A percentile compares a stretch with the other conserved stretches of the same genome.
These are phyloP conservation scores for Periconia macrospinosa DNA, from an alignment of 2,329 filamentous ascomycete species.

Conservation along the genomic window DNA sequence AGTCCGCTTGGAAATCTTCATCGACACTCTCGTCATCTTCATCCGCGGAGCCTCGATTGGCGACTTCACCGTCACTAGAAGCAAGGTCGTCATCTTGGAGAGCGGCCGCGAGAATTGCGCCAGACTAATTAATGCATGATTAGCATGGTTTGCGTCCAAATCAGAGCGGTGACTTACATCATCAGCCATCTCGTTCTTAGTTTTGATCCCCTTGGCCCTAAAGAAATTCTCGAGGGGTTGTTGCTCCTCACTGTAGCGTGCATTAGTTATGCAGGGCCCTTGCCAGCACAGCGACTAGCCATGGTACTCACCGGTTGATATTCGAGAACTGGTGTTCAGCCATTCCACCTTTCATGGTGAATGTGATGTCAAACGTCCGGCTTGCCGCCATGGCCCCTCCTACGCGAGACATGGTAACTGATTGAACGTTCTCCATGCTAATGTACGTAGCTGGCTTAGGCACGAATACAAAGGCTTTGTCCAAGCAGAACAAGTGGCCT, in stretches of 20 bases:
- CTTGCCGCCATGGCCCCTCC: constrained; percentile 91
- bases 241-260: constrained; percentile 72
- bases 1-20: constrained; percentile 92
- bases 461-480: constrained; percentile 99
- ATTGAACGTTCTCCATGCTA: constrained; percentile 87
- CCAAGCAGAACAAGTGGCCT: constrained; percentile 93
- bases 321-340: constrained; percentile 97
- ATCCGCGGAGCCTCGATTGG: constrained; percentile 87
- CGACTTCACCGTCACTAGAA: constrained; percentile 74
- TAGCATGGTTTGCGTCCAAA: constrained; percentile 18
- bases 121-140: constrained; percentile 46
- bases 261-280: constrained; percentile 21
- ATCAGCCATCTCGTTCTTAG: constrained; percentile 98
- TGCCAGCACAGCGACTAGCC: not conserved
- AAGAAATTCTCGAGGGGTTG: constrained; percentile 97
- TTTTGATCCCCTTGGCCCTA: constrained; percentile 89
- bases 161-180: constrained; percentile 63
- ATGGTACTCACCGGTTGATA: constrained; percentile 73
- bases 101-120: constrained; percentile 72
- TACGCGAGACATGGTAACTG: constrained; percentile 93
- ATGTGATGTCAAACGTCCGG: constrained; percentile 95
- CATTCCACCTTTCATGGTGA: constrained; percentile 82
- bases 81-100: constrained; percentile 82
- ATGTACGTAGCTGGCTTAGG: constrained; percentile 98
- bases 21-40: constrained; percentile 95